Conservation (phyloP, 2,329 filamentous ascomycete species). For the Ophiostoma quercus region DNA sequence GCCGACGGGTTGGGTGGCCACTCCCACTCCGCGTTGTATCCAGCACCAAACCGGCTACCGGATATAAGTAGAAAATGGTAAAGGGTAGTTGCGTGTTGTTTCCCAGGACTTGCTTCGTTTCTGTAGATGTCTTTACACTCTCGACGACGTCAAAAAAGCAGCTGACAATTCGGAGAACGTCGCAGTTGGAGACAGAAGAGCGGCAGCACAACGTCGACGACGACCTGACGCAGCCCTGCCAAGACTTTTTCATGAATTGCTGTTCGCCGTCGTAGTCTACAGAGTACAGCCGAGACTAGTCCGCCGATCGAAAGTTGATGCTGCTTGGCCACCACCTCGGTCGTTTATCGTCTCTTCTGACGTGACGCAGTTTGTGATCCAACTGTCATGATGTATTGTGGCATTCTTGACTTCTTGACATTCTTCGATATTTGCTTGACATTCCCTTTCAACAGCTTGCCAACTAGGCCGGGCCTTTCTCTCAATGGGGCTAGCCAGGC, state of each 20-base stretch:
- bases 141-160: neutral
- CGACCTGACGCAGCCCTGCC: neutral
- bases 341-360: neutral
- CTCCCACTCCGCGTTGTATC: neutral
- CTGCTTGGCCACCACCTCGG: neutral
- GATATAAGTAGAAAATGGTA: neutral
- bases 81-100: too few relatives aligned
- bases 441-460: neutral
- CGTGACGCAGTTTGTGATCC: neutral
- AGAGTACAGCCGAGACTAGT: neutral
- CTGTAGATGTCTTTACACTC: neutral
- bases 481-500: slow-evolving; percentile 1
- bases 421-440: neutral
- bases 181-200: neutral
- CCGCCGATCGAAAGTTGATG: neutral
- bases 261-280: neutral
- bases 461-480: neutral
- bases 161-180: neutral
- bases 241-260: neutral
- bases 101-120: too few relatives aligned
- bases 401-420: neutral
- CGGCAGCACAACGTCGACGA: neutral
- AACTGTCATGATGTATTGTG: neutral
- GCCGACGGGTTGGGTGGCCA: neutral
- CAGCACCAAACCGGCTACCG: neutral